Evolutionary conservation across 805 yeast genomes (phyloP).

Genomic region (Myxozyma melibiosi): DNA sequence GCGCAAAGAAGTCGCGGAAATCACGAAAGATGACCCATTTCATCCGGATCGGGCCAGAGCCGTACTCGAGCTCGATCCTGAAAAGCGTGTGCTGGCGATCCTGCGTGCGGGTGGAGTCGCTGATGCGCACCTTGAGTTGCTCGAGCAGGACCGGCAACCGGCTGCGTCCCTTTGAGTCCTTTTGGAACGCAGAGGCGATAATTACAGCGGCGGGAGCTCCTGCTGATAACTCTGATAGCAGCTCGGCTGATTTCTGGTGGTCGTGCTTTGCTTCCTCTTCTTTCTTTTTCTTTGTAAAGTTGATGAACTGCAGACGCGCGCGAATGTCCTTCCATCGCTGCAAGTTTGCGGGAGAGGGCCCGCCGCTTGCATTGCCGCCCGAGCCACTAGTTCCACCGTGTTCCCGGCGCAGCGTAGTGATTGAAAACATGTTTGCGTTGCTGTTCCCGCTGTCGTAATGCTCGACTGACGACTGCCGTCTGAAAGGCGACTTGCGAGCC

Average conservation of each 20-base stretch:
- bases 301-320: slow-evolving; percentile 20
- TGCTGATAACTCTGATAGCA: slow-evolving; percentile 57
- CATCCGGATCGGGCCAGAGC: slow-evolving; percentile 75
- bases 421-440: not conserved
- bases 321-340: slow-evolving; percentile 29
- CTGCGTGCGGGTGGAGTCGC: slow-evolving; percentile 37
- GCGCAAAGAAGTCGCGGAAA: slow-evolving; percentile 66
- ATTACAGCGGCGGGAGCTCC: slow-evolving; percentile 77
- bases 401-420: not conserved
- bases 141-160: slow-evolving; percentile 83
- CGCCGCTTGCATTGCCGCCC: not conserved
- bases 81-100: slow-evolving; percentile 53
- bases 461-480: not conserved
- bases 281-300: slow-evolving; percentile 29
- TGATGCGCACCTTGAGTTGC: slow-evolving; percentile 66
- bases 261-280: slow-evolving; percentile 33
- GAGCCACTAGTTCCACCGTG: not conserved
- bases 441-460: not conserved
- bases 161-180: slow-evolving; percentile 59
- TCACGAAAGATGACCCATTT: slow-evolving; percentile 79
- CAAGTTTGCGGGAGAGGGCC: not conserved
- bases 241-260: slow-evolving; percentile 39
- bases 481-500: not conserved
- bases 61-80: slow-evolving; percentile 82
- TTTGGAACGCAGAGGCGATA: slow-evolving; percentile 70